phyloP scores from a whole-genome alignment of 2,329 filamentous ascomycete species.

The Nothopassalora personata region DNA sequence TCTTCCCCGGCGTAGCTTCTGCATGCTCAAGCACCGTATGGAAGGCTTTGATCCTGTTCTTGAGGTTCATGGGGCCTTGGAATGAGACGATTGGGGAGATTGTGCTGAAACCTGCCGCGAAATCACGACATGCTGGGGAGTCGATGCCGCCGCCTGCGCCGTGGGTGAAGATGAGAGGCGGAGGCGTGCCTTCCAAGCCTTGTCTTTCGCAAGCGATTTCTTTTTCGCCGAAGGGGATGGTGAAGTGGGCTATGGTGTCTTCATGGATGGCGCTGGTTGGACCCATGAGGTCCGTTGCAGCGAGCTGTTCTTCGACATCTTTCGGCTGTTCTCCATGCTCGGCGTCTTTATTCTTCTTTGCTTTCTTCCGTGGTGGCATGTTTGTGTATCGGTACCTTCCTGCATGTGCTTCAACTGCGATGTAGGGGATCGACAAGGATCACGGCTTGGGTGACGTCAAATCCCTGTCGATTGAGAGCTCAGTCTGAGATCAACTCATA shows the following conservation, averaged over 20 bases:
- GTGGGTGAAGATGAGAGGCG: slow-evolving; percentile 40
- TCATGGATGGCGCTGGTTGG: neutral
- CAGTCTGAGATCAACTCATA: neutral
- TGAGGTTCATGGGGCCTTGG: slow-evolving; percentile 40
- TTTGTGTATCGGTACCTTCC: neutral
- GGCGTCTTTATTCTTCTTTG: neutral
- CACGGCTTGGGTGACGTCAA: neutral
- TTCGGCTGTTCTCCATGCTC: neutral
- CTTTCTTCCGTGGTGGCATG: neutral
- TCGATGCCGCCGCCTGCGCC: slow-evolving; percentile 41
- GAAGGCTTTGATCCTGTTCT: slow-evolving; percentile 35
- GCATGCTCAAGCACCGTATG: slow-evolving; percentile 32
- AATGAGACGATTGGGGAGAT: slow-evolving; percentile 31
- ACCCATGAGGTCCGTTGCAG: neutral
- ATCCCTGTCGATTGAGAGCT: neutral
- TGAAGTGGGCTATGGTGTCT: slow-evolving; percentile 5
- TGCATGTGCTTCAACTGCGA: no score
- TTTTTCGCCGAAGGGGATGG: slow-evolving; percentile 19
- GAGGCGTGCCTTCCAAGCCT: neutral
- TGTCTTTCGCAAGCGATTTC: slow-evolving; percentile 16
- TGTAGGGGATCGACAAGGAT: neutral
- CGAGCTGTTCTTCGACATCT: neutral
- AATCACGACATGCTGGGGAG: slow-evolving; percentile 36
- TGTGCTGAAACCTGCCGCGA: slow-evolving; percentile 35
- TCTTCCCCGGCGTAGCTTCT: neutral